These are phyloP conservation scores for Rutstroemia sp. DNA, from an alignment of 2,329 filamentous ascomycete genomes.

Conservation along the genomic window DNA sequence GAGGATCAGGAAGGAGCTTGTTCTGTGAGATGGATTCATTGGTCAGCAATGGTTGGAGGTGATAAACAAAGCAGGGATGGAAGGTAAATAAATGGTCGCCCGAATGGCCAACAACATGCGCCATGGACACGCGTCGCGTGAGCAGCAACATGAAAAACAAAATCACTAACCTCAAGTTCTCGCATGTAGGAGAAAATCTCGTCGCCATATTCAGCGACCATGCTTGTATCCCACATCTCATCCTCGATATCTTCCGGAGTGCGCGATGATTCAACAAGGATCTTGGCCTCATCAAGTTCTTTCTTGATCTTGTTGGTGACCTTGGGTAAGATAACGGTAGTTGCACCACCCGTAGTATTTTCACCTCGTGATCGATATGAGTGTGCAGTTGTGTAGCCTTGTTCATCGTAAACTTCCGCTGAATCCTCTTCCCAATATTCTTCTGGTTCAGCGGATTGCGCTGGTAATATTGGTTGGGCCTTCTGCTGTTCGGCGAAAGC, in stretches of 20 bases:
- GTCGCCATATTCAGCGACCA: slow-evolving; percentile 94
- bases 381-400: slow-evolving; percentile 66
- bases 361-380: slow-evolving; percentile 71
- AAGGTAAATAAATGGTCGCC: not conserved
- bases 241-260: slow-evolving; percentile 75
- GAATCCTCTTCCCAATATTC: slow-evolving; percentile 71
- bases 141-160: not conserved
- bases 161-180: slow-evolving; percentile 63
- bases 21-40: slow-evolving; percentile 39
- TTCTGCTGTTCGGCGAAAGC: not conserved
- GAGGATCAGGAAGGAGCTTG: slow-evolving; percentile 75
- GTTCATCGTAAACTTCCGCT: slow-evolving; percentile 60
- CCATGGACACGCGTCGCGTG: not conserved
- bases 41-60: slow-evolving; percentile 9
- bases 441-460: slow-evolving; percentile 44
- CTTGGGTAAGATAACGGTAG: slow-evolving; percentile 64
- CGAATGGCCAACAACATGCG: not conserved
- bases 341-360: slow-evolving; percentile 58
- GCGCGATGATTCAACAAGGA: slow-evolving; percentile 24
- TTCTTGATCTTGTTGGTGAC: slow-evolving; percentile 60
- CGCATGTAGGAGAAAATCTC: slow-evolving; percentile 95
- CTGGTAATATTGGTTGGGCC: slow-evolving; percentile 14
- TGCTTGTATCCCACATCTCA: slow-evolving; percentile 87
- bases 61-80: not conserved
- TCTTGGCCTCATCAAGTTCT: slow-evolving; percentile 59